Evolutionary conservation across 108 stramenopile species (phyloP).

Genomic region (Mayamaea pseudoterrestris): DNA sequence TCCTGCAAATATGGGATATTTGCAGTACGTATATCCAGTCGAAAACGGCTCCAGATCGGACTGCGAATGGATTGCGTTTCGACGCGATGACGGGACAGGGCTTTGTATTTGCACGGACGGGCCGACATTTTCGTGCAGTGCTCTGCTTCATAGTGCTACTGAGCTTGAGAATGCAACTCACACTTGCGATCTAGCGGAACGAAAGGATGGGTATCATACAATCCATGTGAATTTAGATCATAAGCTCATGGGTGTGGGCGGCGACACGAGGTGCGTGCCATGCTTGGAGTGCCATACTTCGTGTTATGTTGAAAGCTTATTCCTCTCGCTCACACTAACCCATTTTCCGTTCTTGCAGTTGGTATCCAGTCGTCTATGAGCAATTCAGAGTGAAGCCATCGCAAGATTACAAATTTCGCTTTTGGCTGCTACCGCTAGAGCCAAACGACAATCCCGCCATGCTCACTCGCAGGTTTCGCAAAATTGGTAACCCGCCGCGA

Average conservation of each 20-base stretch:
- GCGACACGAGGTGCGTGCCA: too few relatives aligned
- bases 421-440: slow-evolving; percentile 8
- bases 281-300: slow-evolving; percentile 1
- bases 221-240: slow-evolving; percentile 38
- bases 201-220: slow-evolving; percentile 18
- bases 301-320: background rate
- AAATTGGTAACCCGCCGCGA: too few relatives aligned
- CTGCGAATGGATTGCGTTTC: slow-evolving; percentile 27
- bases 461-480: too few relatives aligned
- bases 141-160: slow-evolving; percentile 16
- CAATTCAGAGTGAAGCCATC: slow-evolving; percentile 19
- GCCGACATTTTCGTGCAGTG: slow-evolving; percentile 22
- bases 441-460: slow-evolving; percentile 7
- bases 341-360: slow-evolving; percentile 23
- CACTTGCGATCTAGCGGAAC: slow-evolving; percentile 24
- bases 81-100: slow-evolving; percentile 5
- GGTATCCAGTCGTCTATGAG: slow-evolving; percentile 39
- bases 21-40: slow-evolving; percentile 37
- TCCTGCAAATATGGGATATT: slow-evolving; percentile 15
- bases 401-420: slow-evolving; percentile 16
- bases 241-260: slow-evolving; percentile 41
- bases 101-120: slow-evolving; percentile 7
- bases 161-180: slow-evolving; percentile 34
- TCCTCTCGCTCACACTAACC: background rate
- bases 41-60: slow-evolving; percentile 42